phyloP scores from a whole-genome alignment of 1,284 basidiomycete species.

The Heliocybe sulcata region DNA sequence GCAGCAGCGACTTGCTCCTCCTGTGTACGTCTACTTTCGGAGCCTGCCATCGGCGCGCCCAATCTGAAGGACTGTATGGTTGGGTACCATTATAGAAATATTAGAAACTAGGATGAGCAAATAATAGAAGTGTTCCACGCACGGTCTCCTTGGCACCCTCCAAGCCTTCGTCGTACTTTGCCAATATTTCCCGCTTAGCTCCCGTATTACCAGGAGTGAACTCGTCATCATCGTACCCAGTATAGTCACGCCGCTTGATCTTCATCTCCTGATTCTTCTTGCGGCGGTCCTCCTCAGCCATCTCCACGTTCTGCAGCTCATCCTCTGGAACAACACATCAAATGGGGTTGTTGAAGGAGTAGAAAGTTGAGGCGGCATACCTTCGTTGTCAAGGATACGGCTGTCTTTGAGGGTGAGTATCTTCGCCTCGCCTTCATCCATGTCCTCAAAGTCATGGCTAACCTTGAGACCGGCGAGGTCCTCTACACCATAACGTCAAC shows the following conservation, averaged over 20 bases:
- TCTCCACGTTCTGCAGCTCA: constrained; percentile 90
- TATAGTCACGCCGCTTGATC: constrained; percentile 87
- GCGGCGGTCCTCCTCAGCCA: constrained; percentile 80
- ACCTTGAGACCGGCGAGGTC: constrained; percentile 95
- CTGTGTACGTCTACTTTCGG: constrained; percentile 32
- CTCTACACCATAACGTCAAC: constrained; percentile 31
- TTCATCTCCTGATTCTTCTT: constrained; percentile 81
- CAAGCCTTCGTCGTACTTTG: constrained; percentile 92
- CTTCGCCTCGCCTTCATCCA: constrained; percentile 89
- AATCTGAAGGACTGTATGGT: constrained; percentile 68
- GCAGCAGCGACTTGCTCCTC: constrained; percentile 51
- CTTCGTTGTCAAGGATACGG: constrained; percentile 89
- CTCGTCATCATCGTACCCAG: constrained; percentile 96
- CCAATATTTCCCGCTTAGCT: constrained; percentile 76
- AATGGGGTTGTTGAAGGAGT: constrained; percentile 7
- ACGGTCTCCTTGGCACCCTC: constrained; percentile 65
- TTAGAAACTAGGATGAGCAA: constrained; percentile 3
- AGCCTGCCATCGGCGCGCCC: constrained; percentile 44
- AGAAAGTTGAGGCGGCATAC: too few species aligned
- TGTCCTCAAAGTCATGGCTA: constrained; percentile 86
- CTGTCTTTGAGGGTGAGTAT: constrained; percentile 97
- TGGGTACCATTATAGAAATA: too few species aligned
- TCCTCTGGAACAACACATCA: constrained; percentile 60
- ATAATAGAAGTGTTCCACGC: constrained; percentile 15
- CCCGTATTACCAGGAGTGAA: constrained; percentile 70